A percentile compares a stretch with the other conserved stretches of the same genome.
Evolutionary conservation across 768 basidiomycete genomes (phyloP).

Genomic region (Naganishia vaughanmartiniae): DNA sequence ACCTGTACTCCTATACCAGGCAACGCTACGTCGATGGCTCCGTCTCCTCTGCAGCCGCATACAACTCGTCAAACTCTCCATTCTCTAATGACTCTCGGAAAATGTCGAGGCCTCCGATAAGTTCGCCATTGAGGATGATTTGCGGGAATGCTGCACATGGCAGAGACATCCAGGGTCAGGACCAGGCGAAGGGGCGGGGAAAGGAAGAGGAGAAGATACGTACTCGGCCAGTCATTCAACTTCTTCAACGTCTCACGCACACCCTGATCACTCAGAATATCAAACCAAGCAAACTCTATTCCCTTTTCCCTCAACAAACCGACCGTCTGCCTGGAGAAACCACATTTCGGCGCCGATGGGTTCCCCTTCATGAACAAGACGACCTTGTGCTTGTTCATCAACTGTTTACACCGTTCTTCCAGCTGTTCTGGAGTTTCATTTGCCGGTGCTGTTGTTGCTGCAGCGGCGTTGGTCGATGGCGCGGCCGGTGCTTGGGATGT

Average conservation of each 20-base stretch:
- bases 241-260: constrained; percentile 73
- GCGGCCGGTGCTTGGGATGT: constrained; percentile 56
- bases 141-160: constrained; percentile 40
- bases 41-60: constrained; percentile 15
- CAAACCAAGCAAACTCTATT: constrained; percentile 71
- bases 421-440: constrained; percentile 66
- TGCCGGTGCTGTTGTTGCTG: constrained; percentile 33
- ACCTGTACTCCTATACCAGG: not conserved
- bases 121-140: constrained; percentile 66
- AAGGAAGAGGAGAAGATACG: constrained; percentile 28
- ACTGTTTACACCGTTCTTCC: constrained; percentile 60
- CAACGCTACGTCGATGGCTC: constrained; percentile 13
- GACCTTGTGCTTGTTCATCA: constrained; percentile 77
- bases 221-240: constrained; percentile 81
- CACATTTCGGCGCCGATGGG: constrained; percentile 74
- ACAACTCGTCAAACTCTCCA: constrained; percentile 68
- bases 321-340: constrained; percentile 76
- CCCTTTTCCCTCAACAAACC: constrained; percentile 64
- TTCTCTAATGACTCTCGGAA: constrained; percentile 79
- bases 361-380: constrained; percentile 90
- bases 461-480: constrained; percentile 43
- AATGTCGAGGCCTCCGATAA: constrained; percentile 93
- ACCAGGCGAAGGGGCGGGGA: not conserved
- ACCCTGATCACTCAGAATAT: constrained; percentile 76
- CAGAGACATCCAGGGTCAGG: not conserved